Percentiles rank a stretch among this genome's conserved stretches.
phyloP scores from a whole-genome alignment of 257 asterid species.

The Thymus quinquecostatus region DNA sequence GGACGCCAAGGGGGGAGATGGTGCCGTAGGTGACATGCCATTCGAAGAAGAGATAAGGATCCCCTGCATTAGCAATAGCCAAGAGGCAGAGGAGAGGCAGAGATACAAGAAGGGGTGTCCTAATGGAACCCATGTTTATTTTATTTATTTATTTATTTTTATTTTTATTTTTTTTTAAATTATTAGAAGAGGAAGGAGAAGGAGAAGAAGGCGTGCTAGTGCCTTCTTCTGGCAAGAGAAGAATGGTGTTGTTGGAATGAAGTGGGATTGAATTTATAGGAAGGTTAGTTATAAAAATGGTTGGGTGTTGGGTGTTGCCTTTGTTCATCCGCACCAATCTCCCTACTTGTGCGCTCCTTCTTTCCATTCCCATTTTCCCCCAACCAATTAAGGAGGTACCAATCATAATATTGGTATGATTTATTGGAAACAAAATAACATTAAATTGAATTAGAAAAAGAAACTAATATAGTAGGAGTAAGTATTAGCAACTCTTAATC shows the following conservation, averaged over 20 bases:
- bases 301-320: background rate
- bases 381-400: background rate
- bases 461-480: background rate
- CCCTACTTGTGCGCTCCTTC: slow-evolving; percentile 24
- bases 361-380: background rate
- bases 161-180: background rate
- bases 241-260: slow-evolving; percentile 1
- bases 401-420: too few relatives aligned
- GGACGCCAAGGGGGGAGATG: slow-evolving; percentile 55
- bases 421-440: background rate
- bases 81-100: slow-evolving; percentile 43
- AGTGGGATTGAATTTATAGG: slow-evolving; percentile 20
- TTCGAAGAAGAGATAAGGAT: slow-evolving; percentile 43
- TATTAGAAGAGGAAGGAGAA: slow-evolving; percentile 13
- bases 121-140: slow-evolving; percentile 16
- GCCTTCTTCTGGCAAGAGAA: slow-evolving; percentile 32
- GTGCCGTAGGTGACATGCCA: slow-evolving; percentile 61
- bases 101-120: slow-evolving; percentile 30
- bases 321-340: slow-evolving; percentile 6
- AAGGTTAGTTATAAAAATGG: background rate
- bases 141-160: background rate
- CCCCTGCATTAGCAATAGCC: slow-evolving; percentile 43
- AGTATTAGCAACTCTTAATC: too few relatives aligned
- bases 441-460: background rate
- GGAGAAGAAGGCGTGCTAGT: background rate